Evolutionary conservation across 768 basidiomycete genomes (phyloP).

Genomic region (Pulveroboletus sp.): DNA sequence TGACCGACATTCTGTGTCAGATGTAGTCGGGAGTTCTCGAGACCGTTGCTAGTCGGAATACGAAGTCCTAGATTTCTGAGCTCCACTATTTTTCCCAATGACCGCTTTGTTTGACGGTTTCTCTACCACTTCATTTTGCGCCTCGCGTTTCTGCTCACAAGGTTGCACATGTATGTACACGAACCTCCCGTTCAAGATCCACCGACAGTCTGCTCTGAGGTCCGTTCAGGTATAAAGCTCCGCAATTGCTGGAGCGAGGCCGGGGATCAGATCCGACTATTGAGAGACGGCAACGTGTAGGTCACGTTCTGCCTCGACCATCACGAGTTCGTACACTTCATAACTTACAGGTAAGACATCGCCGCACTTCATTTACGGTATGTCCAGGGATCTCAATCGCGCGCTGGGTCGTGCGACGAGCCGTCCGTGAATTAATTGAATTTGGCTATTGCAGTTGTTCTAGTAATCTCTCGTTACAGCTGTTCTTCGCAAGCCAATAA

Average conservation of each 20-base stretch:
- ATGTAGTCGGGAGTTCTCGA: conserved; percentile 12
- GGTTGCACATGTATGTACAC: conserved; percentile 19
- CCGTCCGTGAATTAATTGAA: conserved; percentile 31
- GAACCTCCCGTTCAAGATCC: conserved; percentile 30
- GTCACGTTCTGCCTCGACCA: conserved; percentile 12
- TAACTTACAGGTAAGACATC: conserved; percentile 14
- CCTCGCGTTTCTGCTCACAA: conserved; percentile 22
- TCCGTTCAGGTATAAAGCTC: conserved; percentile 31
- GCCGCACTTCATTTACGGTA: conserved; percentile 26
- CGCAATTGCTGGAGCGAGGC: conserved; percentile 28
- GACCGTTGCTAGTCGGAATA: no score
- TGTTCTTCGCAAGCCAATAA: conserved; percentile 27
- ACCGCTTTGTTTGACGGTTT: conserved; percentile 15
- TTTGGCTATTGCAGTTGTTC: conserved; percentile 27
- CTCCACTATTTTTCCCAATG: conserved; percentile 25
- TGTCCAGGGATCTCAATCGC: conserved; percentile 26
- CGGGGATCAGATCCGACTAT: conserved; percentile 32
- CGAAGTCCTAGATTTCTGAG: no score
- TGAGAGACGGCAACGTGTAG: conserved; percentile 19
- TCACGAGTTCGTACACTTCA: conserved; percentile 24
- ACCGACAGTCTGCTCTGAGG: conserved; percentile 17
- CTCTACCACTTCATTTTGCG: conserved; percentile 16
- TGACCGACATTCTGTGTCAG: conserved; percentile 77
- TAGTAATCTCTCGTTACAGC: conserved; percentile 13
- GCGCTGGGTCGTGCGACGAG: conserved; percentile 20